Base-by-base conservation (phyloP, 768 basidiomycete genomes). In the Leccinum aurantiacum region DNA sequence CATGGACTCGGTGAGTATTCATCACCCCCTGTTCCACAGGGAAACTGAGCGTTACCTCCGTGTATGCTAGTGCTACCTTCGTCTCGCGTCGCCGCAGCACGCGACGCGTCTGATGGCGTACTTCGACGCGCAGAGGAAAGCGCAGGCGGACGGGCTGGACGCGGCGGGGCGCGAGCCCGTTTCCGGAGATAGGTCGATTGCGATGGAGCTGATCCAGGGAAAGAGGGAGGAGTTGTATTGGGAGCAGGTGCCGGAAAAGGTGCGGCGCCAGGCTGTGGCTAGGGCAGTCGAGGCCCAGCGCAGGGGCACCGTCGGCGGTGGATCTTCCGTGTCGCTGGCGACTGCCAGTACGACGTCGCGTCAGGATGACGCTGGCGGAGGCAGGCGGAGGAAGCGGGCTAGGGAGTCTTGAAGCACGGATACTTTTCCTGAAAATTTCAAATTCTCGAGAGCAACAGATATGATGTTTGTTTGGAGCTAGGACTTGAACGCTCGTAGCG, bases 211-310 rank as follows among this genome's bases (percentile, higher is more conserved):
- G 15, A 84, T 93, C 0, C 67, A 72, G 3, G 91, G 89, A 3
- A 84, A 75, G 69, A 78, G 80, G 59, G 91, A 91, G 64, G 83
- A 81, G 59, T 56, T 93, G 41, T 93, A 93, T 65, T 93, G 91
- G 91, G 81, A 85, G 57, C 87, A 87, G 60, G 85, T 93, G 0
- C 91, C 91, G 0, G 84, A 87, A 67, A 91, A 88, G 68, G 79
- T 91, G 25, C 77, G 85, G 15, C 71, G 75, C 52, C 80, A 84
- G 63, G 90, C 91, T 0, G 82, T 90, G 44, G 78, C 78, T 47
- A 83, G 77, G 67, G 80, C 79, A 5, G 9, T 68, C 31, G 54
- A 61, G 9, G 59, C 48, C 6, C 58, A 62, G 25, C 35, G 24
- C 3, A 6, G 37, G 1, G 1, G 17, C 7, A 17, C 1, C 27